phyloP scores from a whole-genome alignment of 441 rosid species.

The Syzygium malaccense region DNA sequence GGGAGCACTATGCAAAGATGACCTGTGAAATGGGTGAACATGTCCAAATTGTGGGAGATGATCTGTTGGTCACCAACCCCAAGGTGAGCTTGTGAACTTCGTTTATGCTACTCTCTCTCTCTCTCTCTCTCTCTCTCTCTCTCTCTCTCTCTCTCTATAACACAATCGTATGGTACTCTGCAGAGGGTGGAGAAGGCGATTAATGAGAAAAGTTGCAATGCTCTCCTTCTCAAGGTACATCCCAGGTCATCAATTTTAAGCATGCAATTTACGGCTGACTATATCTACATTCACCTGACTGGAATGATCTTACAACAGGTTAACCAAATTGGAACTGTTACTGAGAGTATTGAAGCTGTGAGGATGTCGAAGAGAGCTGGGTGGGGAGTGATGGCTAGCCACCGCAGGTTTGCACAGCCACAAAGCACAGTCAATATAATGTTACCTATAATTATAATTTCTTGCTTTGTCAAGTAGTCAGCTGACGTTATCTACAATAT shows the following conservation, averaged over 20 bases:
- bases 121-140: neutral
- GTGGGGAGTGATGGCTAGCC: constrained; percentile 51
- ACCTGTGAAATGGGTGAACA: constrained; percentile 32
- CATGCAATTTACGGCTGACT: neutral
- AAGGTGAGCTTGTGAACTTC: constrained; percentile 12
- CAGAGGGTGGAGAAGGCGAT: constrained; percentile 43
- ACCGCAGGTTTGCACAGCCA: constrained; percentile 29
- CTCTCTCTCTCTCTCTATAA: neutral
- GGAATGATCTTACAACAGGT: constrained; percentile 12
- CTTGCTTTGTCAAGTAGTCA: neutral
- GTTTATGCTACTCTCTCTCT: neutral
- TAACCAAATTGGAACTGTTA: constrained; percentile 43
- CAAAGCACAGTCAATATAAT: neutral
- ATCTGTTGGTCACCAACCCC: constrained; percentile 45
- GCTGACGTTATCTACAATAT: neutral
- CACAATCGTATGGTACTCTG: neutral
- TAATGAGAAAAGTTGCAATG: constrained; percentile 30
- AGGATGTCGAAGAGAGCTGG: constrained; percentile 36
- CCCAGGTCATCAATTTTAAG: neutral
- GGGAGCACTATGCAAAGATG: constrained; percentile 37
- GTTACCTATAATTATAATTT: neutral
- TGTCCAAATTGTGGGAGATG: constrained; percentile 46
- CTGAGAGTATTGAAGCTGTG: constrained; percentile 41
- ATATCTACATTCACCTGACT: neutral
- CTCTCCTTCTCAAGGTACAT: constrained; percentile 34